Evolutionary conservation across 805 yeast species (phyloP).

Genomic region (Yarrowia sp.): DNA sequence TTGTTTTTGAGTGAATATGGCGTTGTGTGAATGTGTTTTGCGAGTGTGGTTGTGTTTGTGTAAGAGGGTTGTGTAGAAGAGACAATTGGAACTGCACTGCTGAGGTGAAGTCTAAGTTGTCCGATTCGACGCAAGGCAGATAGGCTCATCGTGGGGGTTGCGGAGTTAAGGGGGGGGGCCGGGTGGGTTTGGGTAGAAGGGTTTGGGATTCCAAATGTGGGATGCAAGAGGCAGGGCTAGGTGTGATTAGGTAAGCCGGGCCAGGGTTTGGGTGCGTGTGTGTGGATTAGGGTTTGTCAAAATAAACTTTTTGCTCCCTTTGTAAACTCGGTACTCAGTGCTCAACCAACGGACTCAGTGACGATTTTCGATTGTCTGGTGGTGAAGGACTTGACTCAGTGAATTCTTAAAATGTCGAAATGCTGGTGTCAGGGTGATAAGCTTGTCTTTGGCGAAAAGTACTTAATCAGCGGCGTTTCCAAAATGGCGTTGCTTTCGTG

Average conservation of each 20-base stretch:
- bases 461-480: conserved; percentile 19
- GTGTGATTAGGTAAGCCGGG: no score
- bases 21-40: conserved; percentile 4
- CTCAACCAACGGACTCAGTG: conserved; percentile 20
- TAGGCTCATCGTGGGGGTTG: conserved; percentile 13
- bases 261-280: not conserved
- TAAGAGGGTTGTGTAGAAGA: not conserved
- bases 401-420: conserved; percentile 3
- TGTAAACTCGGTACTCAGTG: conserved; percentile 12
- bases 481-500: not conserved
- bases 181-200: not conserved
- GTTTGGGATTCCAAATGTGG: not conserved
- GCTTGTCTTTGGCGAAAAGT: conserved; percentile 4
- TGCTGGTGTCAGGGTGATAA: not conserved
- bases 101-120: conserved; percentile 12
- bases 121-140: conserved; percentile 20
- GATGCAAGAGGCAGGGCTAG: not conserved
- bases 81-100: conserved; percentile 24
- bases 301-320: not conserved
- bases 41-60: not conserved
- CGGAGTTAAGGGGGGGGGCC: not conserved
- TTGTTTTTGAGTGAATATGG: conserved; percentile 16
- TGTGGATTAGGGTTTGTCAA: not conserved
- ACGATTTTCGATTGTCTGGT: conserved; percentile 21
- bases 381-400: conserved; percentile 24